Conservation (phyloP, 2,329 filamentous ascomycete genomes). For the Ascochyta viciae-villosae region DNA sequence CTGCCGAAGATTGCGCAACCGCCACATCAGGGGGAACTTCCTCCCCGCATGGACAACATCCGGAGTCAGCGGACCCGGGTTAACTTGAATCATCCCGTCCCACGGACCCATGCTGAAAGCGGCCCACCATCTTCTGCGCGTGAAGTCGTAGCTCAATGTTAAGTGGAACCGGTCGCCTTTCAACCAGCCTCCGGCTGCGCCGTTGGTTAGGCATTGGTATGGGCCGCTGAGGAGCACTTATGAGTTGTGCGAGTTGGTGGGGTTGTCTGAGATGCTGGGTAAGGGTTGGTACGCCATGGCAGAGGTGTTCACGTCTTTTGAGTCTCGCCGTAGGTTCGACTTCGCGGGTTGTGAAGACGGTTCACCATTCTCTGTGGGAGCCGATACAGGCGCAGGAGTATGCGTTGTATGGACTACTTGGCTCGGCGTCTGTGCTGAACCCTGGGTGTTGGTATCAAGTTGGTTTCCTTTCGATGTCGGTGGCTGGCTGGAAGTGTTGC, state of each 20-base stretch:
- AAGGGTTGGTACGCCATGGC: no score
- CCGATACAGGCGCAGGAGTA: no score
- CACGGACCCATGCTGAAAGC: neutral
- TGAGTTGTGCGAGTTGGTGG: neutral
- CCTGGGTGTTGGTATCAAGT: neutral
- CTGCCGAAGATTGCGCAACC: neutral
- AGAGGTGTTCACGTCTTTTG: neutral
- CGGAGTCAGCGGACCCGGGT: neutral
- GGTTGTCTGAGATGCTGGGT: no score
- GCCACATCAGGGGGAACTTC: neutral
- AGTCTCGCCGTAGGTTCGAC: neutral
- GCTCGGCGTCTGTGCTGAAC: no score
- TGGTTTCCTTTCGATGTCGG: neutral
- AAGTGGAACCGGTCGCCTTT: neutral
- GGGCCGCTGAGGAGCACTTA: neutral
- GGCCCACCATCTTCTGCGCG: neutral
- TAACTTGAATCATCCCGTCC: neutral
- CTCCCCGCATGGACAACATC: neutral
- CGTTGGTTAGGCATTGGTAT: neutral
- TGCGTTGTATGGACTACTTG: no score
- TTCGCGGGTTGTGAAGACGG: neutral
- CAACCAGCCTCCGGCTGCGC: neutral
- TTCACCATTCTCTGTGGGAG: no score
- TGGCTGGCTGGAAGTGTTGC: neutral
- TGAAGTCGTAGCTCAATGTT: neutral